Percentiles rank a stretch among this genome's conserved stretches.
Evolutionary conservation across 2,329 filamentous ascomycete species (phyloP).

Genomic region (Didymella sp.): DNA sequence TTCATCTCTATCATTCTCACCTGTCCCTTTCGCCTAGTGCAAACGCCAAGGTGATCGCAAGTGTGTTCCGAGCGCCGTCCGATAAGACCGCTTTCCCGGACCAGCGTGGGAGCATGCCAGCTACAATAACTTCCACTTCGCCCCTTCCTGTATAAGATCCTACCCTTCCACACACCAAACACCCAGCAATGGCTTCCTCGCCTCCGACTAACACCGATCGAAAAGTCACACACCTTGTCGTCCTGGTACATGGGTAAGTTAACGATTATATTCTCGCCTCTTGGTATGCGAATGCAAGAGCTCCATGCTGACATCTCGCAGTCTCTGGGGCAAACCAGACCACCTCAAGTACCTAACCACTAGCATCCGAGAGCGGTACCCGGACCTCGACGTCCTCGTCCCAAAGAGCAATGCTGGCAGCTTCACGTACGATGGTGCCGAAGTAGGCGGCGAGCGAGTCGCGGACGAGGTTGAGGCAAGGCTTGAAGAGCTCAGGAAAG

Average conservation of each 20-base stretch:
- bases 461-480: constrained; percentile 68
- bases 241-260: constrained; percentile 76
- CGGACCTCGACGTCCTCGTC: constrained; percentile 72
- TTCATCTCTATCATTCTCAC: background rate
- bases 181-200: constrained; percentile 25
- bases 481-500: constrained; percentile 60
- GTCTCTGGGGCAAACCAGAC: constrained; percentile 80
- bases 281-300: background rate
- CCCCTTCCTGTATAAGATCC: constrained; percentile 12
- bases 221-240: constrained; percentile 71
- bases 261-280: constrained; percentile 9
- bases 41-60: constrained; percentile 7
- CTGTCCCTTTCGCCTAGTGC: background rate
- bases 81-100: constrained; percentile 29
- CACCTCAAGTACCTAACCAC: constrained; percentile 75
- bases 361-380: constrained; percentile 66
- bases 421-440: constrained; percentile 72
- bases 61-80: constrained; percentile 14
- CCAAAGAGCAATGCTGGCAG: constrained; percentile 76
- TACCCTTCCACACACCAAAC: background rate
- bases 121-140: constrained; percentile 26
- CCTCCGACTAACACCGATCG: constrained; percentile 15
- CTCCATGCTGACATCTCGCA: constrained; percentile 36
- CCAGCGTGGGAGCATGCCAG: constrained; percentile 25
- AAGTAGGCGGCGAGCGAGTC: constrained; percentile 71